Base-by-base conservation (phyloP, 345 rosid genomes). In the Pugionium dolabratum region DNA sequence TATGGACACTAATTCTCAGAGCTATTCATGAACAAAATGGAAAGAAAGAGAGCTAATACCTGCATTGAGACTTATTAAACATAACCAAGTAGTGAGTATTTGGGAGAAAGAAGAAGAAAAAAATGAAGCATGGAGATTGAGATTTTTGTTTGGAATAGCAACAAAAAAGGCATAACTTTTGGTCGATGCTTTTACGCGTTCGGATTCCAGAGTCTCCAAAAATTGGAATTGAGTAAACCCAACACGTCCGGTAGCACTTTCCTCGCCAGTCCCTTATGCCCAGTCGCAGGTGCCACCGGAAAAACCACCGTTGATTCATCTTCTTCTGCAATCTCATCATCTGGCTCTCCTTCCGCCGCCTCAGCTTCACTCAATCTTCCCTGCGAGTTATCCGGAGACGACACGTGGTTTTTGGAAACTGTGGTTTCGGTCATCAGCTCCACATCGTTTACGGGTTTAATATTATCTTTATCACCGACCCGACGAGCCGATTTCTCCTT, bases 221-320 rank as follows among this genome's bases (percentile, higher is more conserved):
- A 78, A 75, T 86, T 93, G 69, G 96, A 94, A 75, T 91, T 83
- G 26, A 94, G 73, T 9, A 90, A 47, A 37, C 97, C 96, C 61
- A 94, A 59, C 79, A 94, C 87, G 85, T 94, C 97, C 96, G 99
- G 97, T 33, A 94, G 59, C 50, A 94, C 95, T 79, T 94, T 94
- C 76, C 97, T 84, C 10, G 84, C 99, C 71, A 94, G 67, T 30
- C 99, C 95, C 77, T 82, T 88, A 71, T 80, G 86, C 49, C 57
- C 70, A 25, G 43, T 64, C 57, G 58, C 73, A 47, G 67, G 67
- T 18, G 73, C 56, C 62, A 72, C 33, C 33, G 74, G 55, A 0
- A 51, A 39, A 4, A 28, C 40, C 42, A 53, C 74, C 67, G 46
- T 63, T 29, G 54, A 54, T 66, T 59, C 59, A 8, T 37, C 34